Conservation (phyloP, 2,329 filamentous ascomycete genomes). For the Paraphoma sp. region DNA sequence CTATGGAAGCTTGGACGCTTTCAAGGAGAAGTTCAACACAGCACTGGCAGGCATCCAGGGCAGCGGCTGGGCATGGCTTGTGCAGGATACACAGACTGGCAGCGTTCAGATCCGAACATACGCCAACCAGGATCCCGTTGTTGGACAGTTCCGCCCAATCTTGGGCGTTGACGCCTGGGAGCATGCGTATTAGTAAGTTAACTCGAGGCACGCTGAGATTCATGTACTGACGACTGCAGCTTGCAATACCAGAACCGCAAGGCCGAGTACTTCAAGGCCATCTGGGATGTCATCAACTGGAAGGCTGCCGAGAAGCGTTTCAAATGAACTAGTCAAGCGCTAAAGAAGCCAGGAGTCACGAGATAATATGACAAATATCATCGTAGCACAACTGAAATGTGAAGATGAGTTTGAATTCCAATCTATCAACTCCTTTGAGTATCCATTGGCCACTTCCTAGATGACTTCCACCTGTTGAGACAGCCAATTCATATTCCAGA, state of each 20-base stretch:
- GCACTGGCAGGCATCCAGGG: conserved; percentile 71
- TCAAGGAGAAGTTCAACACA: conserved; percentile 70
- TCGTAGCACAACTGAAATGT: too few species aligned
- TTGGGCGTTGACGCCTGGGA: conserved; percentile 95
- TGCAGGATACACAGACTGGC: conserved; percentile 67
- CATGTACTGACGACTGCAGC: conserved; percentile 44
- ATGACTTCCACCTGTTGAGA: too few species aligned
- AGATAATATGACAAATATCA: too few species aligned
- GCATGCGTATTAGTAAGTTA: conserved; percentile 83
- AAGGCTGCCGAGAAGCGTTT: conserved; percentile 84
- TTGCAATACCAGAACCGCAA: conserved; percentile 97
- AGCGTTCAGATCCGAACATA: conserved; percentile 71
- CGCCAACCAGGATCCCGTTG: conserved; percentile 88
- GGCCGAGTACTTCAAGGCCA: conserved; percentile 90
- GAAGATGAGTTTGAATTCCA: too few species aligned
- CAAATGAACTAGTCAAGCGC: conserved; percentile 40
- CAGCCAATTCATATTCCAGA: too few species aligned
- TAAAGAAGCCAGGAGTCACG: too few species aligned
- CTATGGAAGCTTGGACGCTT: conserved; percentile 64
- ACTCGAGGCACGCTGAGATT: too few species aligned
- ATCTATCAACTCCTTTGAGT: too few species aligned
- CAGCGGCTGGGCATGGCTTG: conserved; percentile 69
- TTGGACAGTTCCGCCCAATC: conserved; percentile 81
- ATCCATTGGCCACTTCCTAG: too few species aligned
- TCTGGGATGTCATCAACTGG: conserved; percentile 98